These are phyloP conservation scores for Suzukiozyma palmioleophila DNA, from an alignment of 1,139 yeast species.

Conservation along the genomic window DNA sequence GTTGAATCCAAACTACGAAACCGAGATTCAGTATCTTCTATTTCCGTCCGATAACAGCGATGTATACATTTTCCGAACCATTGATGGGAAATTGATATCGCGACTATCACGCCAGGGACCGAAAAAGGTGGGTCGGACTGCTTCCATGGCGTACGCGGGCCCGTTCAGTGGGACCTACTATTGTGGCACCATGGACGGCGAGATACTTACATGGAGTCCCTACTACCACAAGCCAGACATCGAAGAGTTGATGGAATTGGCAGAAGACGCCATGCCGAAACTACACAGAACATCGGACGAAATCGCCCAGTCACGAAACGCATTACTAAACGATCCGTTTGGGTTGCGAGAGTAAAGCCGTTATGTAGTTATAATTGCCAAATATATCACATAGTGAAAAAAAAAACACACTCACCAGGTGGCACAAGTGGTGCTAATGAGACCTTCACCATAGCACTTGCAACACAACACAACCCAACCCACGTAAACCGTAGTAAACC, in stretches of 20 bases:
- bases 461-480: too few species aligned
- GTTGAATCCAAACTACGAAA: constrained; percentile 42
- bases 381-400: too few species aligned
- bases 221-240: constrained; percentile 17
- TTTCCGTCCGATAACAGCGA: constrained; percentile 82
- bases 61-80: constrained; percentile 55
- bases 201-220: constrained; percentile 50
- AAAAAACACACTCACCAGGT: too few species aligned
- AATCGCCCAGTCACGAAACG: too few species aligned
- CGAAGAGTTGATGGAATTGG: constrained; percentile 10
- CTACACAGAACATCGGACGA: too few species aligned
- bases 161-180: constrained; percentile 39
- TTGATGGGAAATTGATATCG: constrained; percentile 60
- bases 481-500: too few species aligned
- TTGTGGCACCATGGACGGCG: constrained; percentile 59
- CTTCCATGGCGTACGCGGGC: constrained; percentile 49
- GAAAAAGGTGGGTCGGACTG: constrained; percentile 34
- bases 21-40: constrained; percentile 54
- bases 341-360: too few species aligned
- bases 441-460: too few species aligned
- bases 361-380: too few species aligned
- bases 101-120: constrained; percentile 41
- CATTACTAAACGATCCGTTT: too few species aligned
- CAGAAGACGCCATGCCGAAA: too few species aligned
- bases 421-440: too few species aligned